Evolutionary conservation across 352 stramenopile species (phyloP), one percentile per base, ranked within the genome.

Genomic region (Pythium phragmiticola): DNA sequence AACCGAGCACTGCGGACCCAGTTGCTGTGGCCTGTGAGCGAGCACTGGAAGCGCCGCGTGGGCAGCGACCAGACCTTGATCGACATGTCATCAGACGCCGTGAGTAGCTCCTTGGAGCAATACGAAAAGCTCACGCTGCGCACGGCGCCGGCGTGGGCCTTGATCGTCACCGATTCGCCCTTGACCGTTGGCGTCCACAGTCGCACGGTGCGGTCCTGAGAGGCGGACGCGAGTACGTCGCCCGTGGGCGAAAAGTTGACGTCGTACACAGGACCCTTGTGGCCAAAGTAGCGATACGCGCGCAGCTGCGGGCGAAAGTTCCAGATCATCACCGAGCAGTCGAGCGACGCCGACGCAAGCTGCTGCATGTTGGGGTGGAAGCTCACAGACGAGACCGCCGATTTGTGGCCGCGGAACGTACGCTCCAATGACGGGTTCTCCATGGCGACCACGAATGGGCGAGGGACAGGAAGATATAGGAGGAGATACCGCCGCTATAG

Each of bases 61-160:
- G 92, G 88, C 39, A 98, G 64, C 42, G 82, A 68, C 81, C 84
- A 96, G 21, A 98, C 63, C 67, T 98, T 98, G 60, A 96, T 77
- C 17, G 84, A 94, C 78, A 97, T 97, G 69, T 98, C 94, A 69
- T 98, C 91, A 21, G 88, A 96, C 26, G 80, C 87, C 7, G 92
- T 98, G 39, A 98, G 68, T 11, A 98, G 69, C 63, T 93, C 72
- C 30, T 77, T 69, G 33, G 73, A 77, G 26, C 91, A 90, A 36
- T 73, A 67, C 49, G 87, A 92, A 68, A 98, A 98, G 56, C 77
- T 77, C 50, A 98, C 88, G 58, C 83, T 87, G 57, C 92, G 80
- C 37, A 92, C 80, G 19, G 74, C 81, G 11, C 79, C 81, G 6
- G 80, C 82, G 55, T 90, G 81, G 11, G 77, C 81, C 66, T 92